Base-by-base conservation (phyloP, 2,329 filamentous ascomycete species). In the Pseudohalonectria lignicola region DNA sequence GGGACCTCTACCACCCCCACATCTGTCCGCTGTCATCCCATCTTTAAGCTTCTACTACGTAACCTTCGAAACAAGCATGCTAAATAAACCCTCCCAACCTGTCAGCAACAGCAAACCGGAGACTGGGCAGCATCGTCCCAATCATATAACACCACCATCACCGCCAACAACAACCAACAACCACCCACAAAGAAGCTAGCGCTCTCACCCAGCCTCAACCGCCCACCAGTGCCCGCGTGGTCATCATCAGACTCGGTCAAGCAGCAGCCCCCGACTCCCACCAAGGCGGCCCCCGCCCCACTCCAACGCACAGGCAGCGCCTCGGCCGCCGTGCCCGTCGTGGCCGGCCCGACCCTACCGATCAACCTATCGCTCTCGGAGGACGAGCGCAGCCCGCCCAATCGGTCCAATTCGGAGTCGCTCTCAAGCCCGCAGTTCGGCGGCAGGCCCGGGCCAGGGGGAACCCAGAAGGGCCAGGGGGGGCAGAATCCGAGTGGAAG, bases 361-460 rank as follows among this genome's bases (percentile, higher is more conserved):
- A 64, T 67, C 37, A 75, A 60, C 39, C 56, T 78, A 1, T 76
- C 73, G 0, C 59, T 77, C 2, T 76, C 74, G 3, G 74, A 78
- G 45, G 74, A 78, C 44, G 74, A 78, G 49, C 65, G 66, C 44
- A 76, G 72, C 36, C 70, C 62, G 4, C 56, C 70, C 16, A 71
- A 69, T 44, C 63, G 64, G 26, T 64, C 65, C 6, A 63, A 56
- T 36, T 62, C 69, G 3, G 69, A 74, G 41, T 50, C 45, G 11
- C 40, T 35, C 44, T 33, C 49, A 19, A 76, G 71, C 44, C 71
- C 72, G 2, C 61, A 62, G 33, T 58, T 63, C n/a, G 45, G 56
- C n/a, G 12, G 8, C 23, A 12, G 23, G 7, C 8, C 23, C 8
- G 23, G 23, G 8, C 8, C 23, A 12, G 23, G 8, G 23, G 23